Base-by-base conservation (phyloP, 2,329 filamentous ascomycete species). In the Pseudocercospora vitis region DNA sequence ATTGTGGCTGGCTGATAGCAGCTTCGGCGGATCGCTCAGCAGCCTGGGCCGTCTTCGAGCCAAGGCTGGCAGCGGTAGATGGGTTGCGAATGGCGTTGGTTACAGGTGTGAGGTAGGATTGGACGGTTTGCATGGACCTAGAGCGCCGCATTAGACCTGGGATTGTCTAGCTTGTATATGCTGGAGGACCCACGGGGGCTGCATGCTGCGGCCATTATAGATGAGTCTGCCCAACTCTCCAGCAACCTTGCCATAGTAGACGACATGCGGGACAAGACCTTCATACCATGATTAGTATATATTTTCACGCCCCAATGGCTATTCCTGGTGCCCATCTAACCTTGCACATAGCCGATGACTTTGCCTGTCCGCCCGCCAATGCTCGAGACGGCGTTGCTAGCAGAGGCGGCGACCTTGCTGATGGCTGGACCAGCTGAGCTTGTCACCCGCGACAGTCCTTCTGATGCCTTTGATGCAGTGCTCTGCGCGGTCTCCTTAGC, bases 231-330 rank as follows among this genome's bases (percentile, higher is more conserved):
- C 82, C 57, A 97, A 81, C 81, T 99, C 94, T 62, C 91, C 77
- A 67, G 81, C 88, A 70, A 97, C 92, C 73, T 85, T 88, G 69
- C 87, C 85, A 81, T 97, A 99, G 84, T 96, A 96, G 71, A 95
- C 71, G 61, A 91, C 86, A 59, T 86, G 85, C 65, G 94, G 94
- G 65, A 91, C 83, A 78, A 94, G 81, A 74, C 85, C 92, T 96
- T 70, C 48, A 24, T 35, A 7, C 14, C 7, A 21, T n/a, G n/a
- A 28, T 56, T 46, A 60, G 60, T 49, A 42, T 28, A n/a, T n/a
- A 19, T 47, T 29, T 39, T 40, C 28, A 23, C 24, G 29, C 37
- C 7, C n/a, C 29, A 21, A 23, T 50, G 18, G 33, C 45, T 14
- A 19, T 37, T 37, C 32, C 14, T 45, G 8, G 9, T 29, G 42